A percentile compares a stretch with the other conserved stretches of the same genome.
Evolutionary conservation across 352 stramenopile species (phyloP).

Genomic region (Pythium brachiatum): DNA sequence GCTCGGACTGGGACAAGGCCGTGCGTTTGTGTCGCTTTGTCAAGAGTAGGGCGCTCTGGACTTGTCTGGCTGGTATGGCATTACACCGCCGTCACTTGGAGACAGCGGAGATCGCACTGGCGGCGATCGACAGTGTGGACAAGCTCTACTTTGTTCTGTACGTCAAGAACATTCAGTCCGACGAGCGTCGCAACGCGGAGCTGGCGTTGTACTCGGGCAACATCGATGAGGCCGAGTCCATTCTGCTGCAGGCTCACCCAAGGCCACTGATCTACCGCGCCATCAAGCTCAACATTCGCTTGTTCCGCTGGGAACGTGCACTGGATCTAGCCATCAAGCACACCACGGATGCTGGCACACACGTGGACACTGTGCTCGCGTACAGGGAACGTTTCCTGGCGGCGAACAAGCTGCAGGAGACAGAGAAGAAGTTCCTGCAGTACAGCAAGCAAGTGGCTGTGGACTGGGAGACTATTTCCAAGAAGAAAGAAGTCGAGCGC

Average conservation of each 20-base stretch:
- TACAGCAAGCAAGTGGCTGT: conserved; percentile 84
- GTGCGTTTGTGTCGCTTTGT: conserved; percentile 91
- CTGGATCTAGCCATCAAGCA: conserved; percentile 89
- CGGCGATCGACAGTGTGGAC: conserved; percentile 89
- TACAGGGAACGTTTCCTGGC: conserved; percentile 87
- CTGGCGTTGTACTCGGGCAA: conserved; percentile 82
- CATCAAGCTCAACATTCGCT: conserved; percentile 92
- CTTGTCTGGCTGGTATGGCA: conserved; percentile 88
- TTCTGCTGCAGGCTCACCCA: conserved; percentile 89
- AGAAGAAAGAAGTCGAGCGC: conserved; percentile 89
- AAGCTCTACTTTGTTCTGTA: conserved; percentile 93
- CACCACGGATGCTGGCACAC: conserved; percentile 76
- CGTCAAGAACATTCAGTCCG: conserved; percentile 79
- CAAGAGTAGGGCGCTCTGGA: conserved; percentile 89
- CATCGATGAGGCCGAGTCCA: conserved; percentile 90
- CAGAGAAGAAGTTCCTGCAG: conserved; percentile 86
- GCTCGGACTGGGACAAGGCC: conserved; percentile 89
- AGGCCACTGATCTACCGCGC: conserved; percentile 88
- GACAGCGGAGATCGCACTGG: conserved; percentile 90
- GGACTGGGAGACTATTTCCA: conserved; percentile 86
- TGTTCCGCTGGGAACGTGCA: conserved; percentile 89
- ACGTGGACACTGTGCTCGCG: conserved; percentile 89
- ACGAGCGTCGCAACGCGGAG: conserved; percentile 87
- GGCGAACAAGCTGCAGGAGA: conserved; percentile 87
- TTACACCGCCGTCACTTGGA: conserved; percentile 87